Evolutionary conservation across 2,329 filamentous ascomycete genomes (phyloP).

Genomic region (Monilinia aucupariae): DNA sequence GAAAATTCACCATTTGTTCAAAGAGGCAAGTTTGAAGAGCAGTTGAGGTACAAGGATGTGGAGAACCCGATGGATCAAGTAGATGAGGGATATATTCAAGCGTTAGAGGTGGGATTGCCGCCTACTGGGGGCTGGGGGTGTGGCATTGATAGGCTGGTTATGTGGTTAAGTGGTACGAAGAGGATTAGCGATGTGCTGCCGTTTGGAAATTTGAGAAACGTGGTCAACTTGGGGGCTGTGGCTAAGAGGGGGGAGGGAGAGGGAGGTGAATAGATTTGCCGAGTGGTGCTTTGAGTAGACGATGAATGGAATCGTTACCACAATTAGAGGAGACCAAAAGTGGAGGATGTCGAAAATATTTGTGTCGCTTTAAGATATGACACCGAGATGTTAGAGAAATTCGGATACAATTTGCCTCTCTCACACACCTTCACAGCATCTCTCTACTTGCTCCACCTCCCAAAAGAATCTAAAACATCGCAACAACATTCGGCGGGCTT

Average conservation of each 20-base stretch:
- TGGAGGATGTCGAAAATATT: background rate
- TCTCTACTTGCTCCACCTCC: no score
- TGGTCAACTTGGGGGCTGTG: slow-evolving; percentile 43
- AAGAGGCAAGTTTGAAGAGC: slow-evolving; percentile 69
- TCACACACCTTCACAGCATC: background rate
- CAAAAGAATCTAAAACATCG: slow-evolving; percentile 14
- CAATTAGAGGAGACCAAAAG: background rate
- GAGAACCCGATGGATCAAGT: slow-evolving; percentile 31
- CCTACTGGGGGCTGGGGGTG: slow-evolving; percentile 94
- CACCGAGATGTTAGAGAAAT: background rate
- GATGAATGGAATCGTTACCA: background rate
- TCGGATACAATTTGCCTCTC: background rate
- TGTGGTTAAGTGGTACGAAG: slow-evolving; percentile 76
- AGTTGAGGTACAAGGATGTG: slow-evolving; percentile 40
- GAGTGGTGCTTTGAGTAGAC: background rate
- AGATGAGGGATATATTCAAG: slow-evolving; percentile 72
- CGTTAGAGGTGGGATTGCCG: slow-evolving; percentile 84
- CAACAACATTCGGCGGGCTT: slow-evolving; percentile 31
- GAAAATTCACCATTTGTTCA: slow-evolving; percentile 91
- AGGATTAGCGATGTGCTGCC: slow-evolving; percentile 81
- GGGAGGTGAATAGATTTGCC: no score
- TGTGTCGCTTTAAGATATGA: background rate
- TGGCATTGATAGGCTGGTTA: slow-evolving; percentile 83
- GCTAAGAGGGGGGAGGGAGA: background rate
- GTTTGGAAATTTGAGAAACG: slow-evolving; percentile 78